A percentile compares a stretch with the other conserved stretches of the same genome.
phyloP scores from a whole-genome alignment of 441 rosid species.

The Corymbia citriodora region DNA sequence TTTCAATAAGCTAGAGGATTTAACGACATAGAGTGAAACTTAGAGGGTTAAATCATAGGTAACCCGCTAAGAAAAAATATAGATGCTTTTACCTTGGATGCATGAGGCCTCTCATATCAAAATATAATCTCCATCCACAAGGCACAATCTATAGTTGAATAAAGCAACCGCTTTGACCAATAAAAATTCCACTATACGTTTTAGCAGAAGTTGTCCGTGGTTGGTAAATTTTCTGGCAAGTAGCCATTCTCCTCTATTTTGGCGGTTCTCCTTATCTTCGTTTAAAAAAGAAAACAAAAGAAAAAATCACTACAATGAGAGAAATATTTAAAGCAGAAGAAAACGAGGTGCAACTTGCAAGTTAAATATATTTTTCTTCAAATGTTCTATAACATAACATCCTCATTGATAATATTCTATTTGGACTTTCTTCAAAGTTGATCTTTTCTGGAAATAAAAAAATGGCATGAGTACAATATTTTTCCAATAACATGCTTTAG shows the following conservation, averaged over 20 bases:
- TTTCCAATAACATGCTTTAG: not conserved
- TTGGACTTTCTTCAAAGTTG: not conserved
- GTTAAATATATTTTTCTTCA: not conserved
- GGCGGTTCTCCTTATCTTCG: too few species aligned
- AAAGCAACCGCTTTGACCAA: not conserved
- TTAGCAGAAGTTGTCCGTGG: not conserved
- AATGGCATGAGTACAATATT: not conserved
- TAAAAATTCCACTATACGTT: not conserved
- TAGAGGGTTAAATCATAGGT: too few species aligned
- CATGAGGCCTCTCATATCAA: too few species aligned
- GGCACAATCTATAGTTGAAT: not conserved
- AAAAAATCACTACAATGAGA: accelerated
- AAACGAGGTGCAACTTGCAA: not conserved
- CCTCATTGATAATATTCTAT: not conserved
- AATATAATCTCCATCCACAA: too few species aligned
- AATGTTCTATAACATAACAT: not conserved
- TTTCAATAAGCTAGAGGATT: not conserved
- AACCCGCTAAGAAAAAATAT: not conserved
- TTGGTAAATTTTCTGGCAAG: too few species aligned
- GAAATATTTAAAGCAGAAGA: not conserved
- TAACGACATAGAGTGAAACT: not conserved
- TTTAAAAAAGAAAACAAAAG: too few species aligned
- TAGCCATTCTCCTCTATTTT: too few species aligned
- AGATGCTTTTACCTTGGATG: not conserved
- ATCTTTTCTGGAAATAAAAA: not conserved